phyloP scores from a whole-genome alignment of 1,139 yeast genomes.

The Eremothecium cymbalariae region DNA sequence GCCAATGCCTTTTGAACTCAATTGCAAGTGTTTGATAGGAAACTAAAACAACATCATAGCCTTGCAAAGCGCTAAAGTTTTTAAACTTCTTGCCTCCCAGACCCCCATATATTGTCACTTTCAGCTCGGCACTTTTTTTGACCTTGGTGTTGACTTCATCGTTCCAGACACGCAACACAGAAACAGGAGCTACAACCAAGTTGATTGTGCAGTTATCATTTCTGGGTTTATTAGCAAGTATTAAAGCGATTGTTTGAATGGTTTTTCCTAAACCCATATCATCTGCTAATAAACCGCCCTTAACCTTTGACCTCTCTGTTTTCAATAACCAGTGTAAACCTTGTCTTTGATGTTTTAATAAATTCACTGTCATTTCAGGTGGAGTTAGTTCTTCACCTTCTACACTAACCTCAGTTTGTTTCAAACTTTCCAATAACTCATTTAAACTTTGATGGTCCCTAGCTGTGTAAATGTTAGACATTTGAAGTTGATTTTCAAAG shows the following conservation, averaged over 20 bases:
- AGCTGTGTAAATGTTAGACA: slow-evolving; percentile 30
- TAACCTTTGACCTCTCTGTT: slow-evolving; percentile 51
- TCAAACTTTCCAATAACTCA: slow-evolving; percentile 56
- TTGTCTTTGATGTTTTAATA: slow-evolving; percentile 75
- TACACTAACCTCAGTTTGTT: slow-evolving; percentile 45
- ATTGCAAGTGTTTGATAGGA: slow-evolving; percentile 66
- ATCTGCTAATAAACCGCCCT: slow-evolving; percentile 83
- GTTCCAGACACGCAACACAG: slow-evolving; percentile 77
- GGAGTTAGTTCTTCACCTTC: slow-evolving; percentile 64
- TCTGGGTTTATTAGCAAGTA: slow-evolving; percentile 46
- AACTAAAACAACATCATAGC: slow-evolving; percentile 67
- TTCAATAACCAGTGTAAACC: slow-evolving; percentile 77
- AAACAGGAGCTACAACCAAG: slow-evolving; percentile 78
- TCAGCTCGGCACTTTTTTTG: slow-evolving; percentile 40
- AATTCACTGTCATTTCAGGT: slow-evolving; percentile 49
- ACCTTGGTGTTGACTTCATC: slow-evolving; percentile 61
- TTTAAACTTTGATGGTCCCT: slow-evolving; percentile 44
- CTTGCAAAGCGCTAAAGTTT: slow-evolving; percentile 40
- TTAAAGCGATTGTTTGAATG: slow-evolving; percentile 66
- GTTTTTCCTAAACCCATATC: slow-evolving; percentile 96
- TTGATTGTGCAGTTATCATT: slow-evolving; percentile 43
- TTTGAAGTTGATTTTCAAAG: slow-evolving; percentile 12
- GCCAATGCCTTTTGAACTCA: slow-evolving; percentile 57
- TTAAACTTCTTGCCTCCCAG: slow-evolving; percentile 34
- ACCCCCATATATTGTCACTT: slow-evolving; percentile 58